Base-by-base conservation (phyloP, 331 rosid species). In the Dryas integrifolia region DNA sequence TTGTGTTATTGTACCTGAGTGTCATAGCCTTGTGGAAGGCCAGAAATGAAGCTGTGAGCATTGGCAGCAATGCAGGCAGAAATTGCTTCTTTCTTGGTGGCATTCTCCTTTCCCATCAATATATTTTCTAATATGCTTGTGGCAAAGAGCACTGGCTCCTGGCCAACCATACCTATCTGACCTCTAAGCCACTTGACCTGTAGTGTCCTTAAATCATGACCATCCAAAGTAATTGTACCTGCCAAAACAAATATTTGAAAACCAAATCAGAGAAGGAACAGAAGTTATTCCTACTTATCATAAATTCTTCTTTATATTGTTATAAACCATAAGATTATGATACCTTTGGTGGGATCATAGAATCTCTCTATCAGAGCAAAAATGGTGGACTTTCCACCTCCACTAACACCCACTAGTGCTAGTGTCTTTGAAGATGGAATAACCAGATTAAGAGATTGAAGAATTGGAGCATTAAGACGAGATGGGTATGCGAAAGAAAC, bases 111-210 rank as follows among this genome's bases (percentile, higher is more conserved):
- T 35, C 98, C 97, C 96, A 94, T 91, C 91, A 91, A 81, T 72
- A 94, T 87, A 70, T 94, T 94, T 84, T 91, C 95, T 2, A 91
- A 55, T 74, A 89, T 91, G 16, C 86, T 88, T 21, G 95, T 88
- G 82, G 92, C 90, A 67, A 94, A 94, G 13, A 91, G 96, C 69
- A 84, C 68, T 9, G 98, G 97, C 75, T 94, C 98, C 66, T 94
- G 97, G 30, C 97, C 96, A 62, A 91, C 89, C 91, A 88, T 91
- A 12, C 98, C 98, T 77, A 94, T 89, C 82, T 94, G 96, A 73
- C 75, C 82, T 77, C 98, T 87, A n/a, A 91, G 83, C 96, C 97
- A 91, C 76, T 88, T 89, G 26, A 91, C 89, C 78, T 91, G 96
- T 79, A 88, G 80, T 65, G 73, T 82, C 80, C 84, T 89, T 73